Evolutionary conservation across 192 early-diverging fungal species (phyloP).

Genomic region (Coemansia sp.): DNA sequence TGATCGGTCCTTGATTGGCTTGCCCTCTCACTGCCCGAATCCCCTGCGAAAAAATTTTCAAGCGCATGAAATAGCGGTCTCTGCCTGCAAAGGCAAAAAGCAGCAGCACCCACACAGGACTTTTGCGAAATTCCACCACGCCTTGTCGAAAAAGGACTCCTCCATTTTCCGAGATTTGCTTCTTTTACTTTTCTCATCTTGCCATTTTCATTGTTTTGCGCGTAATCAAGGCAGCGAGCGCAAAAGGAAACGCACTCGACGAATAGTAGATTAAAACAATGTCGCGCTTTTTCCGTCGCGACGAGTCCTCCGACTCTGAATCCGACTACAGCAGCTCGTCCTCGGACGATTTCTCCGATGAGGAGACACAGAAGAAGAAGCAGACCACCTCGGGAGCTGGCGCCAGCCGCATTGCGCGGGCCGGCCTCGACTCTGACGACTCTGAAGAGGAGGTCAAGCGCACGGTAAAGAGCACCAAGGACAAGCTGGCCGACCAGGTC

Average conservation of each 20-base stretch:
- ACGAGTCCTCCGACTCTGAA: conserved; percentile 60
- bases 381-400: conserved; percentile 43
- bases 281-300: conserved; percentile 88
- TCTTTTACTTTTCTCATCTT: background rate
- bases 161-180: background rate
- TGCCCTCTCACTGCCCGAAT: background rate
- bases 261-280: conserved; percentile 47
- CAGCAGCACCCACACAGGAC: background rate
- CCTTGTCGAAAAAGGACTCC: background rate
- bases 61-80: background rate
- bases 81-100: background rate
- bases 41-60: conserved; percentile 1
- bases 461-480: conserved; percentile 73
- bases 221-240: conserved; percentile 6
- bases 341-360: conserved; percentile 60
- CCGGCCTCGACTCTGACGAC: conserved; percentile 58
- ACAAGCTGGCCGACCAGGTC: conserved; percentile 85
- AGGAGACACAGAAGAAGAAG: conserved; percentile 45
- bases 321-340: conserved; percentile 63
- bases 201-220: background rate
- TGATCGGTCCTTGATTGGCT: background rate
- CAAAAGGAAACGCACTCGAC: background rate
- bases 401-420: conserved; percentile 31
- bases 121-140: conserved; percentile 2
- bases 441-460: conserved; percentile 73